These are phyloP conservation scores for Pseudocercospora cruenta DNA, from an alignment of 2,329 filamentous ascomycete species.

Conservation along the genomic window DNA sequence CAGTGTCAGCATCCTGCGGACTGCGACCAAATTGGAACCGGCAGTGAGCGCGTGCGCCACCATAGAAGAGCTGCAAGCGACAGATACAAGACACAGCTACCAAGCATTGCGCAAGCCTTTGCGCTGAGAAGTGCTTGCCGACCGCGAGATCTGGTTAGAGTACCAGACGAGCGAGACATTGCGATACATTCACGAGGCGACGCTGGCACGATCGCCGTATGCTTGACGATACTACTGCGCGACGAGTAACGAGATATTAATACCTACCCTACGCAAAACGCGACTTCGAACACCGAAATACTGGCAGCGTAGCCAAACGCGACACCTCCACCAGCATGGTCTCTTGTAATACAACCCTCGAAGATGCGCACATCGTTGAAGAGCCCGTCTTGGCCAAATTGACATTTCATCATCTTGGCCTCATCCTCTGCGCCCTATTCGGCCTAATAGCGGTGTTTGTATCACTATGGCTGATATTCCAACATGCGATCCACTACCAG, in stretches of 20 bases:
- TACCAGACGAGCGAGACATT: not conserved
- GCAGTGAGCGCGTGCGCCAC: conserved; percentile 9
- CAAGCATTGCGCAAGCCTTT: not conserved
- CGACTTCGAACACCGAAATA: not conserved
- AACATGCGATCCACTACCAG: conserved; percentile 63
- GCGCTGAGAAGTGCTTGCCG: not conserved
- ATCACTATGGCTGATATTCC: conserved; percentile 58
- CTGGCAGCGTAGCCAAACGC: not conserved
- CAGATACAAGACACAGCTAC: conserved; percentile 5
- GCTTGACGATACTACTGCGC: not conserved
- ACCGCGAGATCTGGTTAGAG: not conserved
- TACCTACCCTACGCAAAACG: not conserved
- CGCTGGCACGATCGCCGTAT: conserved; percentile 4
- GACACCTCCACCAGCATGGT: conserved; percentile 22
- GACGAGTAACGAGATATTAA: not conserved
- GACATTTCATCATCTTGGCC: conserved; percentile 61
- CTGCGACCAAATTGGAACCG: conserved; percentile 3
- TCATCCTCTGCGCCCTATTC: conserved; percentile 59
- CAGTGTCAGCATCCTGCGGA: not conserved
- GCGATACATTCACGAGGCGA: conserved; percentile 2
- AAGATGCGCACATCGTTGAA: conserved; percentile 49
- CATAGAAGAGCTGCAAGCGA: not conserved
- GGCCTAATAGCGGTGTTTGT: conserved; percentile 55
- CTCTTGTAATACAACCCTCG: conserved; percentile 55
- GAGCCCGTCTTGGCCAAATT: conserved; percentile 56